Evolutionary conservation across 2,329 filamentous ascomycete genomes (phyloP).

Genomic region (Alternaria brassicicola): DNA sequence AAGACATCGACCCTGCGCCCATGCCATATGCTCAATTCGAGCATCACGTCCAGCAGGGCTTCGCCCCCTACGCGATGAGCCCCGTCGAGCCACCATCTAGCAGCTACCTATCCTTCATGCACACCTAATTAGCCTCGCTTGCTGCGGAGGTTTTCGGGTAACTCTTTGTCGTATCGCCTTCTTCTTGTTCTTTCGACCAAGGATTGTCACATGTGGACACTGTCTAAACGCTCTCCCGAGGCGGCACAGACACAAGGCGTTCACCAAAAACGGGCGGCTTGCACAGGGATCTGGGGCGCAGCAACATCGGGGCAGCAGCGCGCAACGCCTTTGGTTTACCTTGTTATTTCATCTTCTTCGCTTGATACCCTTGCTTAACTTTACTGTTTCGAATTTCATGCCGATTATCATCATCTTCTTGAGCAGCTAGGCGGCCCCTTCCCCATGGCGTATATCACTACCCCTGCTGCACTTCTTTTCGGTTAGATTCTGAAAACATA

Average conservation of each 20-base stretch:
- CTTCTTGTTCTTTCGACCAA: background rate
- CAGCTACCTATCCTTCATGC: conserved; percentile 41
- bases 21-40: conserved; percentile 45
- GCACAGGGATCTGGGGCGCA: conserved; percentile 6
- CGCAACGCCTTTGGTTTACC: background rate
- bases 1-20: conserved; percentile 50
- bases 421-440: background rate
- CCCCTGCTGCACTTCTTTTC: background rate
- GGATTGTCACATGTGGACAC: background rate
- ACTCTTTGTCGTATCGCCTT: background rate
- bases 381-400: conserved; percentile 1
- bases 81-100: conserved; percentile 39
- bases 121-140: conserved; percentile 20
- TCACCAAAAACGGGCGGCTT: conserved; percentile 8
- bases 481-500: background rate
- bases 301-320: background rate
- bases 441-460: background rate
- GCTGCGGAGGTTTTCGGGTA: background rate
- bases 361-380: conserved; percentile 17
- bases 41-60: conserved; percentile 38
- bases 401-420: background rate
- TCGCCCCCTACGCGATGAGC: conserved; percentile 46
- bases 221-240: background rate
- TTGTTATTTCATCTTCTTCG: conserved; percentile 5
- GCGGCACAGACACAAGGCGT: conserved; percentile 10